Evolutionary conservation across 345 rosid species (phyloP).

Genomic region (Rhodamnia argentea): DNA sequence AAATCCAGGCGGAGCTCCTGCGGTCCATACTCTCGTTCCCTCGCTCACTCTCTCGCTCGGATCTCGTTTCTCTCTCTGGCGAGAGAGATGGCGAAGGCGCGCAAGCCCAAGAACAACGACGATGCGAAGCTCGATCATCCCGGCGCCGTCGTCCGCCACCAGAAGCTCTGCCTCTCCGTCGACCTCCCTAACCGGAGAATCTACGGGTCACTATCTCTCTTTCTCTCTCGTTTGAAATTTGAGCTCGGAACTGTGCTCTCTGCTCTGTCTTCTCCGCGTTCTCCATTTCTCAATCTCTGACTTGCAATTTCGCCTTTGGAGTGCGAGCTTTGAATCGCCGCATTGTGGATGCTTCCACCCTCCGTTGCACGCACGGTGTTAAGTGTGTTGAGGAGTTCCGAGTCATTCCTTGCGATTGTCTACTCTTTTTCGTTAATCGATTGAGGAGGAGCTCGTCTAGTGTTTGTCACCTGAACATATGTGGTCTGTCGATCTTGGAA

Average conservation of each 20-base stretch:
- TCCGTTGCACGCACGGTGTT: not conserved
- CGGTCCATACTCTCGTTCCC: fast-evolving
- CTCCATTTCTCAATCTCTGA: not conserved
- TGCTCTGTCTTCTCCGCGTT: not conserved
- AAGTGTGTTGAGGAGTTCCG: not conserved
- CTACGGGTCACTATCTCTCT: slow-evolving; percentile 45
- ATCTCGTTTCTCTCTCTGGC: not conserved
- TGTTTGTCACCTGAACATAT: not conserved
- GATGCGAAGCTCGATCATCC: slow-evolving; percentile 58
- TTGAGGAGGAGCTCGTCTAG: not conserved
- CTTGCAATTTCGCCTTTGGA: not conserved
- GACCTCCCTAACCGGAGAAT: slow-evolving; percentile 64
- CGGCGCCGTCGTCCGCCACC: slow-evolving; percentile 78
- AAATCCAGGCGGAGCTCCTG: not conserved
- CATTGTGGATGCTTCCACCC: not conserved
- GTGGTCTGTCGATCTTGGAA: not conserved
- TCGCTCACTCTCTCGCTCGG: not conserved
- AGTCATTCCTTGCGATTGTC: not conserved
- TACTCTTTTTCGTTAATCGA: not conserved
- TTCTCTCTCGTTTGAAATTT: not conserved
- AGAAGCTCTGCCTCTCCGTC: slow-evolving; percentile 87
- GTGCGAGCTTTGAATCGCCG: not conserved
- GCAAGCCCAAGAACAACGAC: slow-evolving; percentile 73
- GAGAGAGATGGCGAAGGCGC: slow-evolving; percentile 69
- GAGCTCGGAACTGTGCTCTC: not conserved